Evolutionary conservation across 306 rosid species (phyloP).

Genomic region (Casuarina glauca): DNA sequence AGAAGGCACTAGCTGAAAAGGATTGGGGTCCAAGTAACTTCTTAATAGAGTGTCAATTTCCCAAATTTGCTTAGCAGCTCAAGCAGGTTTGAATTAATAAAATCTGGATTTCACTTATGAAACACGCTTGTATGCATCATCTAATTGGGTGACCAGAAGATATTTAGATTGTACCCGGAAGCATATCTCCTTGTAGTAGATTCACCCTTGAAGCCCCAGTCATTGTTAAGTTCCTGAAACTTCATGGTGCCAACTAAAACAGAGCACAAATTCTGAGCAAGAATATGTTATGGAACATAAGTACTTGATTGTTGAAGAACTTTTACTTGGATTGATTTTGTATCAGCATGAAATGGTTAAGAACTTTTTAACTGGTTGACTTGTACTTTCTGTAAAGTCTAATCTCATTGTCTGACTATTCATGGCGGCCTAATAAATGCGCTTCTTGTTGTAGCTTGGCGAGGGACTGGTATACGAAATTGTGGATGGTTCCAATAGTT

Average conservation of each 20-base stretch:
- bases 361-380: not conserved
- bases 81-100: not conserved
- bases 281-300: not conserved
- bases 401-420: not conserved
- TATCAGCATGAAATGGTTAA: not conserved
- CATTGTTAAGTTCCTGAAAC: not conserved
- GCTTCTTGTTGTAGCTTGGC: conserved; percentile 61
- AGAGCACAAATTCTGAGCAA: not conserved
- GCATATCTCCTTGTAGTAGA: not conserved
- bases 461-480: conserved; percentile 78
- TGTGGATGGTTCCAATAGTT: conserved; percentile 66
- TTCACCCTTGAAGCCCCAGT: not conserved
- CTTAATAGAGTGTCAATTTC: not conserved
- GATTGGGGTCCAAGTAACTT: not conserved
- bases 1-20: not conserved
- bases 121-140: not conserved
- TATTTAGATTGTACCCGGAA: not conserved
- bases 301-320: not conserved
- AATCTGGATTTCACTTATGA: not conserved
- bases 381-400: not conserved
- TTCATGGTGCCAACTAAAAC: not conserved
- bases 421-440: not conserved
- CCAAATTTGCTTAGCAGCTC: not conserved
- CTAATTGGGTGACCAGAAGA: not conserved
- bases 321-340: not conserved